A percentile compares a stretch with the other conserved stretches of the same genome.
These are phyloP conservation scores for Stachybotrys echinatus DNA, from an alignment of 2,329 filamentous ascomycete species.

Conservation along the genomic window DNA sequence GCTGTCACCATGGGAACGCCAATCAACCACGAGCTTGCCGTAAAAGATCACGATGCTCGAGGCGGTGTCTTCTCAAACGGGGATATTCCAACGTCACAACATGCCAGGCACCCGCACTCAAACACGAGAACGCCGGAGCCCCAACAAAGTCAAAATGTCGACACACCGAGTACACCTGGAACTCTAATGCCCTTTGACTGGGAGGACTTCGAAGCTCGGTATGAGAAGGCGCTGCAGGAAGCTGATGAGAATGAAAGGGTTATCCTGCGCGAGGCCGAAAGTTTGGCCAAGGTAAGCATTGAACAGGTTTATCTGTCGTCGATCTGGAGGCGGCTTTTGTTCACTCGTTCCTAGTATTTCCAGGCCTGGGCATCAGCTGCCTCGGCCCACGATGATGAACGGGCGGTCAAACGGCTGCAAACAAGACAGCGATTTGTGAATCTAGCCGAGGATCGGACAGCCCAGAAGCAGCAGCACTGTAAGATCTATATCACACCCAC, in stretches of 20 bases:
- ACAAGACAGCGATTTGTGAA: slow-evolving; percentile 75
- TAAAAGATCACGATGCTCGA: not conserved
- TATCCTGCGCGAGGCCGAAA: slow-evolving; percentile 61
- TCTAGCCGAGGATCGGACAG: slow-evolving; percentile 65
- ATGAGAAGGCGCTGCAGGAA: slow-evolving; percentile 58
- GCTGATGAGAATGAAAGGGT: slow-evolving; percentile 59
- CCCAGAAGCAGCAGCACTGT: slow-evolving; percentile 78
- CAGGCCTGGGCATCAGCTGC: slow-evolving; percentile 72
- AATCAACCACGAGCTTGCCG: too few species aligned
- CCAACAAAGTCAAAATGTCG: slow-evolving; percentile 22
- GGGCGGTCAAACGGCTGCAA: slow-evolving; percentile 73
- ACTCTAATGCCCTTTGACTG: slow-evolving; percentile 63
- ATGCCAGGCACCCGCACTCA: slow-evolving; percentile 11
- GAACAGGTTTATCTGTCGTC: not conserved
- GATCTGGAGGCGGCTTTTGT: not conserved
- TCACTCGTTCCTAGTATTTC: slow-evolving; percentile 57
- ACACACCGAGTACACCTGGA: slow-evolving; percentile 45
- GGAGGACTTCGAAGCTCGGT: slow-evolving; percentile 68
- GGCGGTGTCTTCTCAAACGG: slow-evolving; percentile 4
- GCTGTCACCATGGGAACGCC: too few species aligned
- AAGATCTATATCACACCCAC: slow-evolving; percentile 27
- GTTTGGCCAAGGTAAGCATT: slow-evolving; percentile 57
- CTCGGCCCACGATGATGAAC: slow-evolving; percentile 65
- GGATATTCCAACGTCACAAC: slow-evolving; percentile 14
- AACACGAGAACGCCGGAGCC: slow-evolving; percentile 32